Percentiles rank a stretch among this genome's conserved stretches.
phyloP scores from a whole-genome alignment of 139 green algal species.

The Coccomyxa sp. region DNA sequence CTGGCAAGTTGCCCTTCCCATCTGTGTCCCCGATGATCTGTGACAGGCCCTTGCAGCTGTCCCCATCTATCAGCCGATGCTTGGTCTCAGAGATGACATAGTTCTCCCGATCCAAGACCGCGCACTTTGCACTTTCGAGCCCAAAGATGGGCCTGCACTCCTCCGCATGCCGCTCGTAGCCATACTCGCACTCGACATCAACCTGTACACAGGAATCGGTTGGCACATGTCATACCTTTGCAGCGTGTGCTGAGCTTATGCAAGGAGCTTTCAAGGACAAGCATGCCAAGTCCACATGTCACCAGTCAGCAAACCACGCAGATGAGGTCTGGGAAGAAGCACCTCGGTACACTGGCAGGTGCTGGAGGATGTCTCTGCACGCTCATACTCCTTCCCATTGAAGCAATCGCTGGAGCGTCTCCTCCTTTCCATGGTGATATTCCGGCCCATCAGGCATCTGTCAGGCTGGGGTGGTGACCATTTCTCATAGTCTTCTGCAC shows the following conservation, averaged over 20 bases:
- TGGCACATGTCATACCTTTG: background rate
- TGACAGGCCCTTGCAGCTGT: slow-evolving; percentile 45
- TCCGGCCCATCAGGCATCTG: slow-evolving; percentile 34
- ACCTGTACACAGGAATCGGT: background rate
- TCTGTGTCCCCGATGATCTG: slow-evolving; percentile 63
- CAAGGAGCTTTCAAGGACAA: background rate
- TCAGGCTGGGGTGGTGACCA: slow-evolving; percentile 21
- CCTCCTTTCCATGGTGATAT: slow-evolving; percentile 39
- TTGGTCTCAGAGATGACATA: slow-evolving; percentile 10
- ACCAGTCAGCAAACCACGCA: background rate
- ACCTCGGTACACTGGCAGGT: slow-evolving; percentile 46
- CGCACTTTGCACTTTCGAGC: slow-evolving; percentile 14
- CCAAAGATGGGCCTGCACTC: slow-evolving; percentile 18
- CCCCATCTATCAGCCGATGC: slow-evolving; percentile 52
- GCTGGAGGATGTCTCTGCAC: slow-evolving; percentile 6
- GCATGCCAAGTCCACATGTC: background rate
- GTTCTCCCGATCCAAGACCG: background rate
- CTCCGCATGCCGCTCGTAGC: slow-evolving; percentile 36
- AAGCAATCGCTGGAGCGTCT: slow-evolving; percentile 51
- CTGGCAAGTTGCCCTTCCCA: slow-evolving; percentile 32
- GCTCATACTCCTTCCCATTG: slow-evolving; percentile 50
- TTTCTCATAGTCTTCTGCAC: slow-evolving; percentile 37
- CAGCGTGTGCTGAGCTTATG: background rate
- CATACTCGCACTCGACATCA: slow-evolving; percentile 76
- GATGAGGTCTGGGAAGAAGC: too few relatives aligned